A percentile compares a stretch with the other conserved stretches of the same genome.
Evolutionary conservation across 2,329 filamentous ascomycete genomes (phyloP).

Genomic region (Hysterium pulicare): DNA sequence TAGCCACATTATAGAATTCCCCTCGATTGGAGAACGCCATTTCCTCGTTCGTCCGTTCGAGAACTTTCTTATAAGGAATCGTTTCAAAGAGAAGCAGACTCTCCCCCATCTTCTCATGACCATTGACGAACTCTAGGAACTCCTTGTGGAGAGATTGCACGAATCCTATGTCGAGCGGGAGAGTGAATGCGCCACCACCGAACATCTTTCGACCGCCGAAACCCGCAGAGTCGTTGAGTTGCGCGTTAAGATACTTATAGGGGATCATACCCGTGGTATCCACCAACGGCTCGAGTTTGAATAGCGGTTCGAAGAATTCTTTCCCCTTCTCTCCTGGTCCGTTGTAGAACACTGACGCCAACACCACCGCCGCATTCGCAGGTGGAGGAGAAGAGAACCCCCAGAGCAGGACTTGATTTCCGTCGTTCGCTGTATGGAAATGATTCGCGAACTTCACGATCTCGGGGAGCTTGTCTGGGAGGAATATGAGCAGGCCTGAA

Average conservation of each 20-base stretch:
- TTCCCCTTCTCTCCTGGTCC: conserved; percentile 28
- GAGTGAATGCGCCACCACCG: conserved; percentile 34
- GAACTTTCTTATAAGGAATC: conserved; percentile 4
- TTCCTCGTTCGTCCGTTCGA: conserved; percentile 2
- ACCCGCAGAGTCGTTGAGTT: conserved; percentile 24
- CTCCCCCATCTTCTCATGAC: conserved; percentile 19
- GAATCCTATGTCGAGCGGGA: conserved; percentile 25
- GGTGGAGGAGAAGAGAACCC: conserved; percentile 29
- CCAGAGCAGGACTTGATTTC: conserved; percentile 25
- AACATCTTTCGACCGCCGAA: conserved; percentile 39
- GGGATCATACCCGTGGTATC: conserved; percentile 25
- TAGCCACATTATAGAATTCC: conserved; percentile 31
- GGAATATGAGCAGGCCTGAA: conserved; percentile 36
- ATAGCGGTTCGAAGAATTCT: conserved; percentile 24
- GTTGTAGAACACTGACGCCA: conserved; percentile 34
- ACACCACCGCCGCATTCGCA: conserved; percentile 23
- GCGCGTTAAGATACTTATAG: conserved; percentile 30
- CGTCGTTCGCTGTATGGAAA: conserved; percentile 25
- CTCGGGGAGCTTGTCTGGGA: conserved; percentile 23
- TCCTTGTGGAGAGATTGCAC: conserved; percentile 23
- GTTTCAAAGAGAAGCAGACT: conserved; percentile 11
- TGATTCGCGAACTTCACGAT: conserved; percentile 29
- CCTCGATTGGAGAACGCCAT: conserved; percentile 6
- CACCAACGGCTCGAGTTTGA: conserved; percentile 23
- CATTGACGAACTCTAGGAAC: conserved; percentile 24